These are phyloP conservation scores for Paraphoma chrysanthemicola DNA, from an alignment of 2,329 filamentous ascomycete genomes.

Conservation along the genomic window DNA sequence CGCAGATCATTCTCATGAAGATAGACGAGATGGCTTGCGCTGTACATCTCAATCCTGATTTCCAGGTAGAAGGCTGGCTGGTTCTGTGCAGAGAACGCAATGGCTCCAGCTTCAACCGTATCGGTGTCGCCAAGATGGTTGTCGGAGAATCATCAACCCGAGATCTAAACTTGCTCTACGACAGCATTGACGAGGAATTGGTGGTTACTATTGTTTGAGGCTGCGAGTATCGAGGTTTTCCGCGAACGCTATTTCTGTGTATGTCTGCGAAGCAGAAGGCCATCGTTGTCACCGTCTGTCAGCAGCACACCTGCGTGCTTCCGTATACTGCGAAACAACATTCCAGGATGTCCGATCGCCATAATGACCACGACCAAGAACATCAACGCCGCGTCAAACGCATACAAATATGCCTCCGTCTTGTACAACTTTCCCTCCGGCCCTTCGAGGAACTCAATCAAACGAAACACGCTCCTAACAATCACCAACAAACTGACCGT, in stretches of 20 bases:
- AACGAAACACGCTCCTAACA: conserved; percentile 18
- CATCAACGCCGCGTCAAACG: conserved; percentile 24
- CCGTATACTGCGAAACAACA: conserved; percentile 5
- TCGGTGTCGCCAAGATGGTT: neutral
- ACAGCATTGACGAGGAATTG: neutral
- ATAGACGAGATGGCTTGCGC: no score
- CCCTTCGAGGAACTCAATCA: conserved; percentile 21
- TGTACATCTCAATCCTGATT: no score
- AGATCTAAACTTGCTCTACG: neutral
- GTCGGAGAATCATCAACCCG: neutral
- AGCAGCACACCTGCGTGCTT: neutral
- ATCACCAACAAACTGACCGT: conserved; percentile 19
- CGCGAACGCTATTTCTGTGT: neutral
- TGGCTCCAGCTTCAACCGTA: neutral
- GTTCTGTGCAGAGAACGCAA: no score
- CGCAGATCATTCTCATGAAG: no score
- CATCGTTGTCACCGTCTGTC: neutral
- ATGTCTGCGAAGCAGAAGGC: neutral
- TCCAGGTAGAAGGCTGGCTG: no score
- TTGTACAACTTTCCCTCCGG: conserved; percentile 8
- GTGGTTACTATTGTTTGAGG: neutral
- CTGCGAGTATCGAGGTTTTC: no score
- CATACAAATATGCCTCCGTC: conserved; percentile 20
- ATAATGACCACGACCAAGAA: conserved; percentile 12
- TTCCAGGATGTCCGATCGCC: conserved; percentile 18